Percentiles rank a stretch among this genome's conserved stretches.
These are phyloP conservation scores for Hortaea sp. DNA, from an alignment of 2,329 filamentous ascomycete species.

Conservation along the genomic window DNA sequence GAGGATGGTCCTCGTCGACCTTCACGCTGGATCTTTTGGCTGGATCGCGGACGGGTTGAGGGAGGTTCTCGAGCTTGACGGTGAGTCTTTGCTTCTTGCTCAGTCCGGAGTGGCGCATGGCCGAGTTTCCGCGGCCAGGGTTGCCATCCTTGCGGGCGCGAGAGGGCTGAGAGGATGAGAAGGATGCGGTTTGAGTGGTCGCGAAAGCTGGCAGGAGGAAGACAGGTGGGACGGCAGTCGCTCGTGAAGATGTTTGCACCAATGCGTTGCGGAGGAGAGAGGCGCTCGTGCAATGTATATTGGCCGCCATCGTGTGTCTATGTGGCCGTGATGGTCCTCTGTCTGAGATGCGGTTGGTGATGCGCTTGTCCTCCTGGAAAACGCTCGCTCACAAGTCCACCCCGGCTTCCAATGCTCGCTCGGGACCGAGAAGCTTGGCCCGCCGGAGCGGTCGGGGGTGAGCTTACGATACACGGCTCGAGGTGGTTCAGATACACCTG, in stretches of 20 bases:
- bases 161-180: constrained; percentile 17
- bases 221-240: constrained; percentile 17
- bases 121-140: constrained; percentile 70
- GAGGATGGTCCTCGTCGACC: constrained; percentile 66
- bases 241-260: not conserved
- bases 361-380: no score
- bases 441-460: no score
- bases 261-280: not conserved
- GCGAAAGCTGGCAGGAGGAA: constrained; percentile 27
- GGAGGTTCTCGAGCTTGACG: constrained; percentile 61
- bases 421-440: no score
- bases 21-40: constrained; percentile 47
- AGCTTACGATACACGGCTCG: no score
- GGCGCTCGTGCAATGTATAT: not conserved
- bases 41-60: constrained; percentile 55
- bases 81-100: constrained; percentile 44
- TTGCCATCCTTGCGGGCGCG: constrained; percentile 57
- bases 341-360: no score
- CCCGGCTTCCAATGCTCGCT: no score
- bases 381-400: no score
- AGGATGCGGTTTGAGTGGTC: constrained; percentile 12
- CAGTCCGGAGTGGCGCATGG: constrained; percentile 62
- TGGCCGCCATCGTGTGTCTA: not conserved
- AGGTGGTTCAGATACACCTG: no score
- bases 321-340: no score